Evolutionary conservation across 805 yeast species (phyloP).

Genomic region (Schizosaccharomyces osmophilus): DNA sequence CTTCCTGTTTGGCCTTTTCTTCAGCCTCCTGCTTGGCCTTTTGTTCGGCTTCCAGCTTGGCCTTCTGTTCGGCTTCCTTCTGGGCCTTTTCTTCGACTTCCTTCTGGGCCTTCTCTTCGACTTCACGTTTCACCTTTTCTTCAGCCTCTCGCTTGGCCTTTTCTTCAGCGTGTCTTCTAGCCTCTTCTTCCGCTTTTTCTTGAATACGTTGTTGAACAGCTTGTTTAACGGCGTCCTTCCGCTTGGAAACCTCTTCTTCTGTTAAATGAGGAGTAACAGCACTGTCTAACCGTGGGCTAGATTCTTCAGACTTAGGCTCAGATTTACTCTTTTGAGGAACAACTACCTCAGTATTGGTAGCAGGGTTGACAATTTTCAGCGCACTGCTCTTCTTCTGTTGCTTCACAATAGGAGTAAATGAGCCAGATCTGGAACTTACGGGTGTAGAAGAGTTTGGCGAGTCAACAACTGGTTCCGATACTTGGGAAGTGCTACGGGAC

Average conservation of each 20-base stretch:
- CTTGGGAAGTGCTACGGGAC: background rate
- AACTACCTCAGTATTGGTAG: background rate
- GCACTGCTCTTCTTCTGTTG: constrained; percentile 1
- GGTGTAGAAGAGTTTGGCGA: background rate
- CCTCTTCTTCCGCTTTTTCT: background rate
- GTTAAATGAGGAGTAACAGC: background rate
- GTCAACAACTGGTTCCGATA: background rate
- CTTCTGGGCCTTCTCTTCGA: constrained; percentile 5
- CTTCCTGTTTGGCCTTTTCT: constrained; percentile 7
- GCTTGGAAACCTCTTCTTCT: background rate
- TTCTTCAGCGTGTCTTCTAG: constrained; percentile 7
- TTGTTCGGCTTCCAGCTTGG: constrained; percentile 5
- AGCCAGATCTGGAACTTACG: background rate
- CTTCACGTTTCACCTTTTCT: constrained; percentile 4
- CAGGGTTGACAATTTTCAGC: background rate
- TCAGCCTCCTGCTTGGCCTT: constrained; percentile 8
- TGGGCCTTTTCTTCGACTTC: constrained; percentile 6
- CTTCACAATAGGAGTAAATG: background rate
- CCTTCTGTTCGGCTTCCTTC: constrained; percentile 4
- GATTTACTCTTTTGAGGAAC: background rate
- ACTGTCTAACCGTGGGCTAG: background rate
- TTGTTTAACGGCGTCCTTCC: background rate
- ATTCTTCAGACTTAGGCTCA: background rate
- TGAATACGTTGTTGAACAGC: constrained; percentile 1
- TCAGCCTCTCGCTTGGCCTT: constrained; percentile 4